phyloP scores from a whole-genome alignment of 1,284 basidiomycete species.

The Ustanciosporium gigantosporum region DNA sequence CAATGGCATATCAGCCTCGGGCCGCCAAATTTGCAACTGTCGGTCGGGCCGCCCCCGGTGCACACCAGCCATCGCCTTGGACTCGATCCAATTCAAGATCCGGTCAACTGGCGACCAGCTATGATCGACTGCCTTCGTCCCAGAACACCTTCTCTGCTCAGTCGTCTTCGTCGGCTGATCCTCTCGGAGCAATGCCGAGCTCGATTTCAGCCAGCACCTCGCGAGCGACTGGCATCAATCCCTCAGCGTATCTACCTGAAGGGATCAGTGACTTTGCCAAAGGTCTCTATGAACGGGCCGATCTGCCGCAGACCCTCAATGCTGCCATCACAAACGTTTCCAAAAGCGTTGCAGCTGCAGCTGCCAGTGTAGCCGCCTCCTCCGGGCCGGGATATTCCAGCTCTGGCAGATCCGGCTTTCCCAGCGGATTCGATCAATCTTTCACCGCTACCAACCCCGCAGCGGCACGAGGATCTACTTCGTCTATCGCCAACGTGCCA shows the following conservation, averaged over 20 bases:
- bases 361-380: constrained; percentile 12
- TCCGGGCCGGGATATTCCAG: constrained; percentile 7
- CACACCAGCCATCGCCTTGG: constrained; percentile 11
- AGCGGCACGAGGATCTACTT: constrained; percentile 5
- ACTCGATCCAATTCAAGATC: constrained; percentile 1
- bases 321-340: constrained; percentile 44
- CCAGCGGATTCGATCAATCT: constrained; percentile 27
- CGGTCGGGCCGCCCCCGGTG: constrained; percentile 6
- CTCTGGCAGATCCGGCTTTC: constrained; percentile 33
- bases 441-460: constrained; percentile 5
- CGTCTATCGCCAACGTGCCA: constrained; percentile 4
- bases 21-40: constrained; percentile 28
- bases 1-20: neutral
- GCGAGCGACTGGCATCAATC: constrained; percentile 27
- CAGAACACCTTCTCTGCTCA: neutral
- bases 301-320: constrained; percentile 31
- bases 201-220: neutral
- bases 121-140: neutral
- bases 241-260: constrained; percentile 38
- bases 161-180: constrained; percentile 2
- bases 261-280: constrained; percentile 47
- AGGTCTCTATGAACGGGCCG: constrained; percentile 48
- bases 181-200: constrained; percentile 6
- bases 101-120: neutral
- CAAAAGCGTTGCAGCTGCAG: constrained; percentile 35